Conservation (phyloP, 108 stramenopile species). For the Nannochloropsis oceanica region DNA sequence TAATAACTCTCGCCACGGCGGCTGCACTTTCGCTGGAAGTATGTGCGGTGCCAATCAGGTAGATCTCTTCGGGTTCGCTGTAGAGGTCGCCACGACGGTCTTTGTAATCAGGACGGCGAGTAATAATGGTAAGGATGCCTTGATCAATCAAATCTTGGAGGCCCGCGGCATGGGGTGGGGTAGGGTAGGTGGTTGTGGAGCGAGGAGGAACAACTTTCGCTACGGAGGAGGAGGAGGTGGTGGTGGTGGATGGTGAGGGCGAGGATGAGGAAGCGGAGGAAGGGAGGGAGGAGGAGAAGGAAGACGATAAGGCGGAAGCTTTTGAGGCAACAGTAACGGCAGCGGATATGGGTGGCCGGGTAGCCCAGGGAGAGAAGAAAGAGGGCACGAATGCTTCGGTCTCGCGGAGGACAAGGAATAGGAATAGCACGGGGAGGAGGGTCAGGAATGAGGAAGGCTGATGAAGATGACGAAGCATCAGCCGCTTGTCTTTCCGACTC, state of each 20-base stretch:
- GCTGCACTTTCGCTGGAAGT: neutral
- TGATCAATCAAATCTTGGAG: neutral
- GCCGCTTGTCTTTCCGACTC: too few species aligned
- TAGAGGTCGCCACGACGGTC: neutral
- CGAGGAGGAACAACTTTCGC: neutral
- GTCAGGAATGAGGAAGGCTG: too few species aligned
- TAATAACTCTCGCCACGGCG: neutral
- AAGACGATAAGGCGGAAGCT: neutral
- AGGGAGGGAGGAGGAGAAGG: neutral
- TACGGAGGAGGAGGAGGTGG: neutral
- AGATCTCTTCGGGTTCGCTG: neutral
- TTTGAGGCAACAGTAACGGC: too few species aligned
- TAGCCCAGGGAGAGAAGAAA: too few species aligned
- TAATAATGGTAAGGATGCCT: neutral
- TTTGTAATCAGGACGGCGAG: neutral
- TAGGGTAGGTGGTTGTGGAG: neutral
- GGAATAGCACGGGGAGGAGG: too few species aligned
- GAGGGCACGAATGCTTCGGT: too few species aligned
- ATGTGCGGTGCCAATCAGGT: neutral
- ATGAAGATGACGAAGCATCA: too few species aligned
- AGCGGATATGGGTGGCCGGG: too few species aligned
- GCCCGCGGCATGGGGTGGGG: neutral
- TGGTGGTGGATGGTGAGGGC: neutral
- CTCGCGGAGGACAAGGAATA: too few species aligned
- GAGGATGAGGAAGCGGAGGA: neutral